Conservation (phyloP, 169 alveolate genomes). For the Plasmodium adleri region DNA sequence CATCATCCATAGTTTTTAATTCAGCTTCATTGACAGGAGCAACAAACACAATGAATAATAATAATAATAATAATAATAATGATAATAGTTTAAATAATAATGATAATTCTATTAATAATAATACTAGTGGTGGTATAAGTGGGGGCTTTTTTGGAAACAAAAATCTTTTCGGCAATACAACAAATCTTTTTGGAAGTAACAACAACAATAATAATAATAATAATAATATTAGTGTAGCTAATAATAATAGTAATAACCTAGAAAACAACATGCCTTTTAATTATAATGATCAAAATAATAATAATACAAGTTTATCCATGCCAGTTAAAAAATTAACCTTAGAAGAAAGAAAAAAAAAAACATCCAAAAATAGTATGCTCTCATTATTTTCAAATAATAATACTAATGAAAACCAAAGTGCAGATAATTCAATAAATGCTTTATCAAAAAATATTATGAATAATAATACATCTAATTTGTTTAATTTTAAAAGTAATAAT, state of each 20-base stretch:
- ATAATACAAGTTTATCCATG: conserved; percentile 10
- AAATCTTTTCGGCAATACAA: background rate
- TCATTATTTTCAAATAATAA: conserved; percentile 63
- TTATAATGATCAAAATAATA: conserved; percentile 4
- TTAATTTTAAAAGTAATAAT: background rate
- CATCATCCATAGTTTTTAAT: conserved; percentile 20
- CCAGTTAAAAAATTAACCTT: conserved; percentile 66
- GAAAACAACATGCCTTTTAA: conserved; percentile 17
- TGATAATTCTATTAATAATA: background rate
- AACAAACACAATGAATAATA: conserved; percentile 1
- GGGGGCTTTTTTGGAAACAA: too few species aligned
- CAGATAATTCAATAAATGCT: background rate
- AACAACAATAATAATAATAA: conserved; percentile 9
- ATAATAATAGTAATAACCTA: background rate
- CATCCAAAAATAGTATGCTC: conserved; percentile 52
- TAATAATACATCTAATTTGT: background rate
- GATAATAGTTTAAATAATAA: conserved; percentile 3
- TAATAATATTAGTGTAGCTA: background rate
- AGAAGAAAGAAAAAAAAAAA: conserved; percentile 74
- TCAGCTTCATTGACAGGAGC: background rate
- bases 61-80: conserved; percentile 6
- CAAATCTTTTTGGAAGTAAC: background rate
- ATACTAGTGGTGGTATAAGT: background rate
- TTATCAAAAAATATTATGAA: background rate
- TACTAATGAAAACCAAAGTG: conserved; percentile 1